A percentile compares a stretch with the other conserved stretches of the same genome.
Evolutionary conservation across 352 stramenopile genomes (phyloP).

Genomic region (Phytopythium boreale): DNA sequence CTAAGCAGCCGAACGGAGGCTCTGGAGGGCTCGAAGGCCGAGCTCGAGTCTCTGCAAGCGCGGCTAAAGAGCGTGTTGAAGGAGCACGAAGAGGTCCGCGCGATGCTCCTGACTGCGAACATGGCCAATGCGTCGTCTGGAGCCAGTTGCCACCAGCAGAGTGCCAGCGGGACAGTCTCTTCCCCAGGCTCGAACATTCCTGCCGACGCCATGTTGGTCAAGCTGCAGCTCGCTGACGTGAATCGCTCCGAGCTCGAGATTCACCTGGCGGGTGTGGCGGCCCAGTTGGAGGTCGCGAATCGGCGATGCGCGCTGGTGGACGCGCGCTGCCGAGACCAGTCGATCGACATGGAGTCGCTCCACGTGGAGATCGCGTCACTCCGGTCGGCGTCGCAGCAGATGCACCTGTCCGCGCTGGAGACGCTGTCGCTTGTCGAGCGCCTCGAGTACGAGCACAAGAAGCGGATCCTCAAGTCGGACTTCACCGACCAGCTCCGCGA

Average conservation of each 20-base stretch:
- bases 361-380: constrained; percentile 54
- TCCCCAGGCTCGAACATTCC: constrained; percentile 9
- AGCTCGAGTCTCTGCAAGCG: constrained; percentile 26
- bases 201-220: constrained; percentile 55
- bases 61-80: constrained; percentile 30
- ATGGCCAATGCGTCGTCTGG: constrained; percentile 16
- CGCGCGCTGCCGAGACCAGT: constrained; percentile 41
- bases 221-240: constrained; percentile 53
- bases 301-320: constrained; percentile 39
- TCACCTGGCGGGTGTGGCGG: constrained; percentile 44
- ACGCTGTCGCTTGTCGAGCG: constrained; percentile 44
- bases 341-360: constrained; percentile 46
- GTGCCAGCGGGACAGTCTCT: constrained; percentile 11
- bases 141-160: neutral
- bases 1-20: constrained; percentile 23
- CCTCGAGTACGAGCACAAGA: constrained; percentile 76
- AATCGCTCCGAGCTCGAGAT: constrained; percentile 49
- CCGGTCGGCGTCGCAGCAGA: constrained; percentile 36
- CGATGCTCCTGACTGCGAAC: constrained; percentile 27
- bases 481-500: constrained; percentile 59
- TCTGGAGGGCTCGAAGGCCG: constrained; percentile 12
- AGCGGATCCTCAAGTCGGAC: constrained; percentile 54
- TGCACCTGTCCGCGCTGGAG: constrained; percentile 53
- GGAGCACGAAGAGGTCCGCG: constrained; percentile 37
- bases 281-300: constrained; percentile 42